These are phyloP conservation scores for Dothideomycetes sp. DNA, from an alignment of 2,329 filamentous ascomycete genomes.

Conservation along the genomic window DNA sequence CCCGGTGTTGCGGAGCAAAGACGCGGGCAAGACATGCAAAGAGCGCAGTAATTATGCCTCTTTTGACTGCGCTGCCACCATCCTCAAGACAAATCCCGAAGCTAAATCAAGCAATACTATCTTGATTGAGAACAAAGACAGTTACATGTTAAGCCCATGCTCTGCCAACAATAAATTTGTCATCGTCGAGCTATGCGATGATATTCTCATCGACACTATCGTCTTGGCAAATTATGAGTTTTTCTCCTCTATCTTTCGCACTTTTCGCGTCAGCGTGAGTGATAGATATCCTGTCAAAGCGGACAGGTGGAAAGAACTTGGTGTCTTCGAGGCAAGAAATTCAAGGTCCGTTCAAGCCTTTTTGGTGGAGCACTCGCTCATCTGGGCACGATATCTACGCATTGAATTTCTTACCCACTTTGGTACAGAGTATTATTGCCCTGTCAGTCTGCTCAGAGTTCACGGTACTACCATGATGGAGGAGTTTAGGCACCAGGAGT, in stretches of 20 bases:
- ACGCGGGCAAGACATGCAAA: constrained; percentile 95
- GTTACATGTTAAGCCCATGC: constrained; percentile 94
- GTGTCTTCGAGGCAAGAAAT: constrained; percentile 83
- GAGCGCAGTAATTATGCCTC: constrained; percentile 96
- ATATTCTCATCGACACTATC: constrained; percentile 79
- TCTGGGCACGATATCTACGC: constrained; percentile 87
- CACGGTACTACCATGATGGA: constrained; percentile 93
- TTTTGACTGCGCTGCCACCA: constrained; percentile 89
- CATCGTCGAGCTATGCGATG: constrained; percentile 85
- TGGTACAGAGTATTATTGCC: constrained; percentile 94
- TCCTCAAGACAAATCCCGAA: constrained; percentile 78
- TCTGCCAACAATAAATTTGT: constrained; percentile 80
- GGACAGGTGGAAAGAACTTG: constrained; percentile 84
- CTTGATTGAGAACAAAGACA: constrained; percentile 93
- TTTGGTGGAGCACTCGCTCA: constrained; percentile 82
- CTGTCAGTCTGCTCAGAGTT: constrained; percentile 77
- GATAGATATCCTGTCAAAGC: constrained; percentile 88
- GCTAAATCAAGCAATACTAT: constrained; percentile 83
- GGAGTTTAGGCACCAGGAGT: constrained; percentile 80
- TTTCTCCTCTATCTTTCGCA: constrained; percentile 92
- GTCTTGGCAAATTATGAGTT: constrained; percentile 99
- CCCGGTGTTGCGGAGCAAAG: constrained; percentile 59
- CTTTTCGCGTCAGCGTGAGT: constrained; percentile 83
- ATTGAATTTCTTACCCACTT: constrained; percentile 91
- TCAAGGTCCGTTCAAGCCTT: constrained; percentile 91